These are phyloP conservation scores for Hypoxylon sp. DNA, from an alignment of 2,329 filamentous ascomycete genomes.

Conservation along the genomic window DNA sequence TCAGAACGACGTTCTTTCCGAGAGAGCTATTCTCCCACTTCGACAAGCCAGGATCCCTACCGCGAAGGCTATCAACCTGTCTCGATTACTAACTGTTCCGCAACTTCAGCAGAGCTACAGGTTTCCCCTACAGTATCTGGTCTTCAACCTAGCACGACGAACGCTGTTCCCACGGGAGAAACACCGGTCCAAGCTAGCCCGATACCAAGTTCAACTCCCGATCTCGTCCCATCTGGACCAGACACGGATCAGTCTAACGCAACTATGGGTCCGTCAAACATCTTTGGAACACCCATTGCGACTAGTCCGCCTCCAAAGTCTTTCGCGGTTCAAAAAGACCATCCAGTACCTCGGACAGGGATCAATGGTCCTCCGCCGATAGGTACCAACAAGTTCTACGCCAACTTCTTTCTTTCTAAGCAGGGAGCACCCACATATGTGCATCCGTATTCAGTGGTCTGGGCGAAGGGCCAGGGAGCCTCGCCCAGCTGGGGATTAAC, in stretches of 20 bases:
- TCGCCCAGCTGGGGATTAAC: constrained; percentile 81
- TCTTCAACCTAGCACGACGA: constrained; percentile 51
- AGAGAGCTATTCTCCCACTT: constrained; percentile 37
- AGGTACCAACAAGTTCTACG: constrained; percentile 84
- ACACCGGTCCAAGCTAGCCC: constrained; percentile 49
- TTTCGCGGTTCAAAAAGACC: constrained; percentile 64
- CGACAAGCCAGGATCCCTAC: constrained; percentile 31
- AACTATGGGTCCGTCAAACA: constrained; percentile 55
- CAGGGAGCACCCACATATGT: constrained; percentile 79
- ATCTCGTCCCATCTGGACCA: constrained; percentile 47
- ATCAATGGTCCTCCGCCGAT: constrained; percentile 64
- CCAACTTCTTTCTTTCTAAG: constrained; percentile 81
- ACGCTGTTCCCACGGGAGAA: constrained; percentile 40
- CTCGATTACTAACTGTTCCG: constrained; percentile 50
- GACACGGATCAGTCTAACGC: constrained; percentile 39
- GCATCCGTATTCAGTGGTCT: constrained; percentile 79
- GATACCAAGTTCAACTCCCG: constrained; percentile 55
- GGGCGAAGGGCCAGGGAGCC: constrained; percentile 72
- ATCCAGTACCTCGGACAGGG: constrained; percentile 68
- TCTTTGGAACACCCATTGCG: constrained; percentile 68
- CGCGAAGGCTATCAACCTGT: constrained; percentile 47
- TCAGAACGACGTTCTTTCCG: constrained; percentile 19
- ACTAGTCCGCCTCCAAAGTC: constrained; percentile 63
- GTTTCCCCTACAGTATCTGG: constrained; percentile 50
- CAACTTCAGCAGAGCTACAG: constrained; percentile 52